Evolutionary conservation across 2,329 filamentous ascomycete species (phyloP).

Genomic region (Graphilbum sp.): DNA sequence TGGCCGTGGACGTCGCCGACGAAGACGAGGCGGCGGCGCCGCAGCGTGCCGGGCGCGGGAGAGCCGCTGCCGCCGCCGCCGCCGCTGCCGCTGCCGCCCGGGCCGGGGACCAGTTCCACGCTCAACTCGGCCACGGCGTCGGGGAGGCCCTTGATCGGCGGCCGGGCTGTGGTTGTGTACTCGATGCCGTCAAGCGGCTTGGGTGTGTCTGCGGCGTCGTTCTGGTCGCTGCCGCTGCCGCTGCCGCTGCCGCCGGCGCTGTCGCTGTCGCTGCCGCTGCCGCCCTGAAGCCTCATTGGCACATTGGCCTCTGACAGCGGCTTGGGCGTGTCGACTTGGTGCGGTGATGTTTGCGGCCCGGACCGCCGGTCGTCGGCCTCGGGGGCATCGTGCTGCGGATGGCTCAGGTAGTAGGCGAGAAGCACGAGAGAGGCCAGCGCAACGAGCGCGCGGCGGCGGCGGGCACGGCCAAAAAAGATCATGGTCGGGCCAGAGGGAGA

Average conservation of each 20-base stretch:
- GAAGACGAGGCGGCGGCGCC: constrained; percentile 49
- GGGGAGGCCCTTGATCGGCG: constrained; percentile 17
- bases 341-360: constrained; percentile 1
- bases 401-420: constrained; percentile 3
- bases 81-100: too few relatives aligned
- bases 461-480: constrained; percentile 4
- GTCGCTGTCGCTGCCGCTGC: too few relatives aligned
- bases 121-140: constrained; percentile 16
- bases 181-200: too few relatives aligned
- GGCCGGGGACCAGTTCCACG: constrained; percentile 12
- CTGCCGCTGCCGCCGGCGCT: too few relatives aligned
- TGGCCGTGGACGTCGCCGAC: constrained; percentile 92
- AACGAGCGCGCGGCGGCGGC: constrained; percentile 6
- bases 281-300: too few relatives aligned
- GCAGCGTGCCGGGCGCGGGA: constrained; percentile 16
- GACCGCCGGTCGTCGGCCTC: too few relatives aligned
- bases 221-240: too few relatives aligned
- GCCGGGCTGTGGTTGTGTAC: too few relatives aligned
- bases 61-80: too few relatives aligned
- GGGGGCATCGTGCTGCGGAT: not conserved
- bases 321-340: not conserved
- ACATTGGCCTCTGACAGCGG: too few relatives aligned
- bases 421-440: not conserved
- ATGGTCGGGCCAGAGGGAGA: not conserved
- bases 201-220: too few relatives aligned